Percentiles rank a stretch among this genome's conserved stretches.
These are phyloP conservation scores for Wallacemonas sp. DNA, from an alignment of 208 protist genomes.

Conservation along the genomic window DNA sequence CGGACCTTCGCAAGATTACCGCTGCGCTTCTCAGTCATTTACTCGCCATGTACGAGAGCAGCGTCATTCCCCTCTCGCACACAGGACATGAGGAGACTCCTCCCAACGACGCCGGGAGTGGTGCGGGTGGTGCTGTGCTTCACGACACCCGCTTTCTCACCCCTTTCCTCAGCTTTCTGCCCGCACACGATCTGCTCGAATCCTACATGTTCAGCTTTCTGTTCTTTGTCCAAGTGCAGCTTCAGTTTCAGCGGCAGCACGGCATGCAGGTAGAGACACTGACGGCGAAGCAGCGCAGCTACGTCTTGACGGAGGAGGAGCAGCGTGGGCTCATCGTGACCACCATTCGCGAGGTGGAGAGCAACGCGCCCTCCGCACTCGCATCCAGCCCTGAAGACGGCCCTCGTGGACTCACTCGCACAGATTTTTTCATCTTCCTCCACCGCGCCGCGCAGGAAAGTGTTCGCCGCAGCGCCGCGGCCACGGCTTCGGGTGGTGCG, in stretches of 20 bases:
- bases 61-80: constrained; percentile 37
- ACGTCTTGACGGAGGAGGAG: constrained; percentile 44
- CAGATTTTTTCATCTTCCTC: constrained; percentile 68
- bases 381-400: not conserved
- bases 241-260: constrained; percentile 50
- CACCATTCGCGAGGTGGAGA: constrained; percentile 51
- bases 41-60: constrained; percentile 66
- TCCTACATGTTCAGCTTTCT: constrained; percentile 60
- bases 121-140: constrained; percentile 19
- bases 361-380: constrained; percentile 26
- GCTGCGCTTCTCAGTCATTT: constrained; percentile 40
- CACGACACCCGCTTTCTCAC: constrained; percentile 73
- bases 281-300: constrained; percentile 28
- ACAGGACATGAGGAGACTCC: too few species aligned
- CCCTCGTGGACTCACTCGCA: constrained; percentile 49
- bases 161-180: constrained; percentile 71
- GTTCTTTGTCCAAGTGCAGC: constrained; percentile 75
- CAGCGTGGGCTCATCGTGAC: constrained; percentile 40
- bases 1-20: constrained; percentile 36
- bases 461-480: not conserved
- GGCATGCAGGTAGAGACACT: constrained; percentile 22
- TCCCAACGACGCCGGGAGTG: too few species aligned
- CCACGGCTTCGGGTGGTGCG: too few species aligned
- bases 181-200: constrained; percentile 43
- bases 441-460: constrained; percentile 57